Evolutionary conservation across 345 rosid species (phyloP).

Genomic region (Eutrema yunnanense): DNA sequence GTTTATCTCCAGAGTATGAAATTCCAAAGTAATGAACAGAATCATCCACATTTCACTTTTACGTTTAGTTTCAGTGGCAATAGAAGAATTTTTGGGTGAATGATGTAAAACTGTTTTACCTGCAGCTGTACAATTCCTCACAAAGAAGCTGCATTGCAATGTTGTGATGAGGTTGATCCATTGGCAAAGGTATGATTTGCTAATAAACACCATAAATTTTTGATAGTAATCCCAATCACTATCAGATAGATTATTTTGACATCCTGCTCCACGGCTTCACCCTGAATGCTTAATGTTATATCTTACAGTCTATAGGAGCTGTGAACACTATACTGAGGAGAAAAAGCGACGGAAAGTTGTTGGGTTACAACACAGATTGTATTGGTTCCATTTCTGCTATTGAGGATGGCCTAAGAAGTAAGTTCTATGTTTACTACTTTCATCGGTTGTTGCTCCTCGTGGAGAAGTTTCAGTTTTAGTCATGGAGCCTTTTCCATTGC

Average conservation of each 20-base stretch:
- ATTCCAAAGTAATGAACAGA: not conserved
- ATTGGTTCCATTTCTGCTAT: conserved; percentile 94
- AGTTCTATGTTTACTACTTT: conserved; percentile 12
- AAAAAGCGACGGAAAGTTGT: conserved; percentile 64
- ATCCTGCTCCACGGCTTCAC: not conserved
- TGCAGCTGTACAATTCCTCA: conserved; percentile 90
- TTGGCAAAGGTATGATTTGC: conserved; percentile 67
- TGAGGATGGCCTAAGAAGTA: conserved; percentile 87
- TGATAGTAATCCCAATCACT: not conserved
- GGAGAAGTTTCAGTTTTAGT: conserved; percentile 2
- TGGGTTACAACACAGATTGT: conserved; percentile 84
- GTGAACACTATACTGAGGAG: conserved; percentile 83
- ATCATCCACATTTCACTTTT: not conserved
- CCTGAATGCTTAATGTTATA: conserved; percentile 13
- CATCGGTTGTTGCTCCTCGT: not conserved
- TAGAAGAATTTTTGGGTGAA: not conserved
- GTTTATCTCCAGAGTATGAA: not conserved
- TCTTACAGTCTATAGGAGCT: conserved; percentile 89
- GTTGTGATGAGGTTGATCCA: conserved; percentile 86
- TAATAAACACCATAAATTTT: not conserved
- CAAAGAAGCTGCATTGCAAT: conserved; percentile 76
- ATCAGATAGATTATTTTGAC: not conserved
- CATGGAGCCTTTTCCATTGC: not conserved
- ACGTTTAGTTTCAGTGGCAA: not conserved
- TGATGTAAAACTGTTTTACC: conserved; percentile 15